Evolutionary conservation across 164 flowering plant genomes (phyloP).

Genomic region (Akebia trifoliata): DNA sequence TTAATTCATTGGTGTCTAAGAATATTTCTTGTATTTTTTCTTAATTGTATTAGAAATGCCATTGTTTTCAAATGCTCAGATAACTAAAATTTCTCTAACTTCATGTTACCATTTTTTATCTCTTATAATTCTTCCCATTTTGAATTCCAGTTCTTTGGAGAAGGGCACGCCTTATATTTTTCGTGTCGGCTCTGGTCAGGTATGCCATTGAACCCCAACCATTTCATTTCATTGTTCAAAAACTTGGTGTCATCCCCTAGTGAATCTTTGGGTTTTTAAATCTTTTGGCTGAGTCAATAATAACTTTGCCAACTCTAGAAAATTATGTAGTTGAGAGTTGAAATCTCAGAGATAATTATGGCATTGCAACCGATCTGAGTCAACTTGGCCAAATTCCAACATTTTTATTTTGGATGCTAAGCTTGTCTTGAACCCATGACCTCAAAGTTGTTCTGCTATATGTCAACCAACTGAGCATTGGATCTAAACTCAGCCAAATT

Average conservation of each 20-base stretch:
- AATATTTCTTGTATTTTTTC: neutral
- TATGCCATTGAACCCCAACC: slow-evolving; percentile 18
- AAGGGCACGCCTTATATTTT: slow-evolving; percentile 77
- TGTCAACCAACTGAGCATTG: too few relatives aligned
- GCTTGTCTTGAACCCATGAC: too few relatives aligned
- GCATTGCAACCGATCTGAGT: neutral
- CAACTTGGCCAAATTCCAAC: neutral
- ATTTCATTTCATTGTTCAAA: neutral
- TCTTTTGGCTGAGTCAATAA: neutral
- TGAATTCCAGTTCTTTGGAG: slow-evolving; percentile 73
- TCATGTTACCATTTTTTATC: neutral
- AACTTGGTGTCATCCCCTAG: neutral
- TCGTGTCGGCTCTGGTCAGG: slow-evolving; percentile 96
- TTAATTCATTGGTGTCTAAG: neutral
- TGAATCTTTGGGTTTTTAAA: neutral
- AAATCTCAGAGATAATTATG: too few relatives aligned
- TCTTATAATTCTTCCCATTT: slow-evolving; percentile 6
- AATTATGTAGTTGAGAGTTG: too few relatives aligned
- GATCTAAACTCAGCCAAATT: too few relatives aligned
- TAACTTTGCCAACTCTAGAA: too few relatives aligned
- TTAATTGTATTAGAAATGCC: neutral
- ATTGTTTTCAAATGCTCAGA: neutral
- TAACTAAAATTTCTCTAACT: neutral
- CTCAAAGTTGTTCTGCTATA: too few relatives aligned
- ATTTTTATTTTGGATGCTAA: too few relatives aligned